Conservation (phyloP, 2,329 filamentous ascomycete genomes). For the Fonsecaea erecta region DNA sequence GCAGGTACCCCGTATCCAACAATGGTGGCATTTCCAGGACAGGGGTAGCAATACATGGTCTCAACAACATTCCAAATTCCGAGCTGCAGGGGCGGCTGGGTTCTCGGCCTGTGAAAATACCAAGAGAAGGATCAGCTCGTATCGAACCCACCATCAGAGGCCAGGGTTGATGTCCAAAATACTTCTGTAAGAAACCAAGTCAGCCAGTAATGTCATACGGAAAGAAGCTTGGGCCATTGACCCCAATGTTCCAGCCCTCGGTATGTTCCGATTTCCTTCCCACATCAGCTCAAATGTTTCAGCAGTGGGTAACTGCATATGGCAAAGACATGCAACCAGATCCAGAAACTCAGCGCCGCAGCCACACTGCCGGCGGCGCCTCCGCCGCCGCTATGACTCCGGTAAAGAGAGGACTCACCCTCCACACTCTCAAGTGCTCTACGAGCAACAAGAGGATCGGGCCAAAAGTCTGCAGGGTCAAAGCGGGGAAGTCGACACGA, state of each 20-base stretch:
- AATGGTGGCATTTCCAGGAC: background rate
- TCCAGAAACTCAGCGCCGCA: background rate
- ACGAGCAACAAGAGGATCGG: background rate
- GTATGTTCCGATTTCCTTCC: background rate
- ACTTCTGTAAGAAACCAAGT: background rate
- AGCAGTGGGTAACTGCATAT: background rate
- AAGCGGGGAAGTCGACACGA: background rate
- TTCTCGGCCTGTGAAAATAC: background rate
- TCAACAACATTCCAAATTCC: background rate
- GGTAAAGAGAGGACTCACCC: background rate
- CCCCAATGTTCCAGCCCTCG: background rate
- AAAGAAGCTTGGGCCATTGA: background rate
- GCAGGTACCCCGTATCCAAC: background rate
- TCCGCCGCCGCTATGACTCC: background rate
- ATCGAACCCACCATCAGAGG: background rate
- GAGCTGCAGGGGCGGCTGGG: background rate
- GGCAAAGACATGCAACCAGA: background rate
- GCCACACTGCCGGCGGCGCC: background rate
- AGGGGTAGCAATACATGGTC: background rate
- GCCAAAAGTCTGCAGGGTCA: too few species aligned
- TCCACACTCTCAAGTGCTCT: background rate
- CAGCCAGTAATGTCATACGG: background rate
- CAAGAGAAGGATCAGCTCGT: background rate
- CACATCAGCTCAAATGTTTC: background rate
- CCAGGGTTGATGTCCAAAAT: background rate